phyloP scores from a whole-genome alignment of 768 basidiomycete genomes.

The Clitopilus passeckerianus region DNA sequence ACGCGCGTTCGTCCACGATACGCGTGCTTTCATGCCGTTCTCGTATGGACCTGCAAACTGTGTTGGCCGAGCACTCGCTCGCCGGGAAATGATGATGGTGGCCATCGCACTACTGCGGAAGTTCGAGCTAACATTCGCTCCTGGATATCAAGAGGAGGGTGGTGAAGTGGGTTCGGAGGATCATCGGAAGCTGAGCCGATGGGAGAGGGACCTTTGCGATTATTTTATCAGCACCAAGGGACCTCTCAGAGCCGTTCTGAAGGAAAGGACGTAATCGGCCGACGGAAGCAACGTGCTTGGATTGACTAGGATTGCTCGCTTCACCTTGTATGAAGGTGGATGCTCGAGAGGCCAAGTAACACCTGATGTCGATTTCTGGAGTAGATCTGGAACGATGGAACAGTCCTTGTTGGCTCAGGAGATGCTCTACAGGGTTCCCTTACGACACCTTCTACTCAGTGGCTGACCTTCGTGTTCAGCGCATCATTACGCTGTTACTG shows the following conservation, averaged over 20 bases:
- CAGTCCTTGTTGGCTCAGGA: neutral
- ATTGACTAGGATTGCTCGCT: neutral
- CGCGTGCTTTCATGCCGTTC: conserved; percentile 38
- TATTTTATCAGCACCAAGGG: conserved; percentile 26
- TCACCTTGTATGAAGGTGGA: neutral
- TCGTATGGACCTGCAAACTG: conserved; percentile 40
- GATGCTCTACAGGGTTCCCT: neutral
- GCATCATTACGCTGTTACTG: neutral
- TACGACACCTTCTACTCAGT: neutral
- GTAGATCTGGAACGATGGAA: neutral
- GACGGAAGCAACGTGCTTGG: neutral
- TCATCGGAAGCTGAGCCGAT: conserved; percentile 13
- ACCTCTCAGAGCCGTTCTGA: conserved; percentile 6
- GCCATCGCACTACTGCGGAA: conserved; percentile 31
- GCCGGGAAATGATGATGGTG: conserved; percentile 35
- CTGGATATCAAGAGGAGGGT: conserved; percentile 19
- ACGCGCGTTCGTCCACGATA: conserved; percentile 21
- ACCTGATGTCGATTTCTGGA: neutral
- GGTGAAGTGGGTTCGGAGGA: conserved; percentile 8
- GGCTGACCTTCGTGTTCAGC: neutral
- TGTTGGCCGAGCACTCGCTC: conserved; percentile 38
- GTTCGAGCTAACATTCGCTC: conserved; percentile 33
- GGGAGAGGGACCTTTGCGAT: conserved; percentile 23
- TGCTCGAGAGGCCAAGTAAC: neutral
- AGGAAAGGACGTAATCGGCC: neutral